Evolutionary conservation across 345 rosid species (phyloP), one percentile per base, ranked within the genome.

Genomic region (Trapa incisa): DNA sequence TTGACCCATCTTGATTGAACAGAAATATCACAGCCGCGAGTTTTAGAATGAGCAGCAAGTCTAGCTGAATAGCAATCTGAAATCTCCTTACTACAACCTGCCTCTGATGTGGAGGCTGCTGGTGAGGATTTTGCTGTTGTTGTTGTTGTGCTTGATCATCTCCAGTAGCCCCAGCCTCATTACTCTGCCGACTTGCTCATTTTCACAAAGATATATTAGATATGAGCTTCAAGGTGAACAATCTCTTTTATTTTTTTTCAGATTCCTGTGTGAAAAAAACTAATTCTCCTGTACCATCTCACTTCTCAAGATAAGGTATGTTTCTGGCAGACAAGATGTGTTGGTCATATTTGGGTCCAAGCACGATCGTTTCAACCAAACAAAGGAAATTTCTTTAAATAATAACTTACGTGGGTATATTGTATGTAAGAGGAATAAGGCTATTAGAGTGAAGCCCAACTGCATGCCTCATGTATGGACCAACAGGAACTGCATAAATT

Each of bases 1-100:
- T 89, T 0, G 99, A 95, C 67, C 99, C 99, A 77, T 91, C 99
- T 85, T 89, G 99, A 84, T 89, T 86, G 86, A 95, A 86, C 82
- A 95, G 58, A 82, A 91, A 95, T 72, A 95, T 88, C 43, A 89
- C 96, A 47, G 91, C 96, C 42, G 87, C 98, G 70, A 95, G 89
- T 87, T 95, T 95, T 63, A 95, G 74, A 60, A 95, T 86, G 53
- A 91, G 98, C 68, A 89, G 79, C 70, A 89, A 81, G 75, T 95
- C 99, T 12, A 95, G 86, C 84, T 87, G 96, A 78, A 95, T 85
- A 29, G 96, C 99, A 35, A 91, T 84, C 70, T 88, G 91, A 74
- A 95, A 89, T 76, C 99, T 91, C 78, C 99, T 80, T 41, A 81
- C 94, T 54, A 79, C 88, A 37, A 86, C 91, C 70, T 82, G 96